These are phyloP conservation scores for Hymenoscyphus scutula DNA, from an alignment of 2,329 filamentous ascomycete species.

Conservation along the genomic window DNA sequence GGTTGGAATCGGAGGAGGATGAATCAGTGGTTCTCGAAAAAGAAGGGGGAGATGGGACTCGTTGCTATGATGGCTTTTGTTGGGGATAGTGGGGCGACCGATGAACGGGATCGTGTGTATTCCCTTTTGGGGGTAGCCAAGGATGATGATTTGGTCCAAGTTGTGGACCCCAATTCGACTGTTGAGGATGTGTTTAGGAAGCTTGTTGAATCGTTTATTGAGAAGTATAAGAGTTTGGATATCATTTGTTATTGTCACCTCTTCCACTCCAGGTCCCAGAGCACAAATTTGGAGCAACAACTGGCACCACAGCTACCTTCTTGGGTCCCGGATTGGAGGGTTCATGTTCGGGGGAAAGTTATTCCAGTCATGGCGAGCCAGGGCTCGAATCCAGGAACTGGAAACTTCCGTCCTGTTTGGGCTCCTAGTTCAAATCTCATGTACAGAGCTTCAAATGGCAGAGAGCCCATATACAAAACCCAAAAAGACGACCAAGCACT, in stretches of 20 bases:
- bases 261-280: no score
- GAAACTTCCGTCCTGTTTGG: no score
- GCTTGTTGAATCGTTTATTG: conserved; percentile 8
- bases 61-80: conserved; percentile 14
- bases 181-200: conserved; percentile 7
- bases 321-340: conserved; percentile 9
- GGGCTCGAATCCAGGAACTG: no score
- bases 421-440: no score
- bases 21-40: conserved; percentile 6
- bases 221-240: conserved; percentile 9
- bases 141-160: background rate
- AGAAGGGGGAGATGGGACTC: background rate
- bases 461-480: no score
- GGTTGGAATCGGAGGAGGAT: conserved; percentile 14
- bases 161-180: background rate
- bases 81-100: conserved; percentile 8
- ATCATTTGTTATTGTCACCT: conserved; percentile 11
- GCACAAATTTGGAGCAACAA: no score
- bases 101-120: conserved; percentile 13
- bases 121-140: conserved; percentile 11
- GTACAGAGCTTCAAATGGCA: no score
- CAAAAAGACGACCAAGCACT: no score
- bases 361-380: no score
- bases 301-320: background rate
- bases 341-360: no score